Percentiles rank a stretch among this genome's conserved stretches.
These are phyloP conservation scores for Solanum chilense DNA, from an alignment of 257 asterid species.

Conservation along the genomic window DNA sequence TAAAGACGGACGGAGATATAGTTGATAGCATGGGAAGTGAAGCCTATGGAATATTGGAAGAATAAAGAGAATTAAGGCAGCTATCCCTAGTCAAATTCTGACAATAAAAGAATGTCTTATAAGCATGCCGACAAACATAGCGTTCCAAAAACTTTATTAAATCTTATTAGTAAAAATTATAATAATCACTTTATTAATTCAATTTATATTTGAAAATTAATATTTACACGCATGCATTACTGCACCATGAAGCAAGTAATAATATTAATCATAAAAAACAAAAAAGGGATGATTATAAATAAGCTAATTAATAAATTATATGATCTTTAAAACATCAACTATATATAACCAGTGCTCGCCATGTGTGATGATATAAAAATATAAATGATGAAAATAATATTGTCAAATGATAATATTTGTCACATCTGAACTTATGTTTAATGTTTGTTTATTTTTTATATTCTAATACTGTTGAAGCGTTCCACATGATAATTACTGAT, in stretches of 20 bases:
- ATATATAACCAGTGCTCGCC: neutral
- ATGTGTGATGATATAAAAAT: neutral
- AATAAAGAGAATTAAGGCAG: neutral
- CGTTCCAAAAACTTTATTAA: slow-evolving; percentile 1
- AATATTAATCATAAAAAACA: neutral
- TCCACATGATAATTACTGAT: neutral
- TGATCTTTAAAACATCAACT: neutral
- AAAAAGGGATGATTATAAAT: neutral
- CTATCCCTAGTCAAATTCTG: slow-evolving; percentile 9
- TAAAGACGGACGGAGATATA: neutral
- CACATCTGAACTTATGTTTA: neutral
- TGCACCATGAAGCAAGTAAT: neutral
- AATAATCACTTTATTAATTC: neutral
- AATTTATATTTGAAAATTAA: neutral
- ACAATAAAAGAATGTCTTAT: slow-evolving; percentile 2
- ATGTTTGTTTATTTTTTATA: neutral
- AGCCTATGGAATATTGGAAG: slow-evolving; percentile 12
- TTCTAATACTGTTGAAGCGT: neutral
- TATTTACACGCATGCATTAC: slow-evolving; percentile 24
- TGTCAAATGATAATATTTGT: neutral
- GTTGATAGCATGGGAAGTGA: neutral
- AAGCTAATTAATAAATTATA: neutral
- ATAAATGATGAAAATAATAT: no score
- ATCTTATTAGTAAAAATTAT: neutral
- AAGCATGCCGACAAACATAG: slow-evolving; percentile 5